Percentiles rank a stretch among this genome's conserved stretches.
phyloP scores from a whole-genome alignment of 208 protist species.

The Wallacemonas sp. region DNA sequence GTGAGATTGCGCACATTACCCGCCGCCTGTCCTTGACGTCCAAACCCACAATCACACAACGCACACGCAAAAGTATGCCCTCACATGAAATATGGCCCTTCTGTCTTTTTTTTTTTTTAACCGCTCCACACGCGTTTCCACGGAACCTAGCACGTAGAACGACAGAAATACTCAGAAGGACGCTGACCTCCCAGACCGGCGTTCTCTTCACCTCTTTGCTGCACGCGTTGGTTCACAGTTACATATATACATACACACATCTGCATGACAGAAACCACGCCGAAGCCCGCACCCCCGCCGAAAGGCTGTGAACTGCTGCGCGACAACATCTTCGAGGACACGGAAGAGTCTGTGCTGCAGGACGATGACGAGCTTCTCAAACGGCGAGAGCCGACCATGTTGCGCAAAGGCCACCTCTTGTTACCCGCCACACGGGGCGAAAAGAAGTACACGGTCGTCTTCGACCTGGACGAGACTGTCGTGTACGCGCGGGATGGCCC shows the following conservation, averaged over 20 bases:
- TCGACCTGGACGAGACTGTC: slow-evolving; percentile 92
- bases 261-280: slow-evolving; percentile 25
- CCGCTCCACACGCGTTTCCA: too few species aligned
- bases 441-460: slow-evolving; percentile 85
- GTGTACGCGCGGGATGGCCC: slow-evolving; percentile 90
- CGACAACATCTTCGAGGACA: slow-evolving; percentile 78
- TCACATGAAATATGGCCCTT: neutral
- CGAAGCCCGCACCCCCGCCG: slow-evolving; percentile 48
- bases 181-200: too few species aligned
- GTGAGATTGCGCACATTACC: too few species aligned
- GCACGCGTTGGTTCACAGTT: too few species aligned
- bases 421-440: slow-evolving; percentile 32
- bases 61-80: too few species aligned
- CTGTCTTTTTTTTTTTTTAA: too few species aligned
- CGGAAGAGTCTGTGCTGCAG: slow-evolving; percentile 16
- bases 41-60: too few species aligned
- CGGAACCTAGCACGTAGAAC: too few species aligned
- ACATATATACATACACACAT: slow-evolving; percentile 1
- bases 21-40: too few species aligned
- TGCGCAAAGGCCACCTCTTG: slow-evolving; percentile 58
- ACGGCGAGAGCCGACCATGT: slow-evolving; percentile 79
- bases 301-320: slow-evolving; percentile 72
- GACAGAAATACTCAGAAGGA: too few species aligned
- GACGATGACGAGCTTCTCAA: slow-evolving; percentile 64
- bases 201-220: too few species aligned